phyloP scores from a whole-genome alignment of 441 rosid species.

The Aleurites moluccanus region DNA sequence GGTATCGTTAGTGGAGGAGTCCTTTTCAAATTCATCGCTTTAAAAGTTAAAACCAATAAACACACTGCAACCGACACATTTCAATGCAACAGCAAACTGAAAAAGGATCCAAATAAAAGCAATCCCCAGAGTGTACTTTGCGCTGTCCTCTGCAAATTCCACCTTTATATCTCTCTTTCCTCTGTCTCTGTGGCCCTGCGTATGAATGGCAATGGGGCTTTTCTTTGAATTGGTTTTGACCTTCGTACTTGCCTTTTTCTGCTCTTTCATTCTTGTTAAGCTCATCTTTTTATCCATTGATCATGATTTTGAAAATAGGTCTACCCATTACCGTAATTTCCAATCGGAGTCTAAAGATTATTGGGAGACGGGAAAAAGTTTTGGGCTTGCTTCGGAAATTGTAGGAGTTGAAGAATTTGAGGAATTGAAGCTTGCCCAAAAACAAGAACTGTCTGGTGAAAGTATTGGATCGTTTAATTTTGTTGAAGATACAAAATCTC shows the following conservation, averaged over 20 bases:
- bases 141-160: too few species aligned
- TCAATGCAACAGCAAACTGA: background rate
- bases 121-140: conserved; percentile 23
- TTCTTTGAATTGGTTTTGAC: conserved; percentile 24
- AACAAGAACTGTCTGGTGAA: conserved; percentile 6
- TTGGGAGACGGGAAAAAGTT: conserved; percentile 4
- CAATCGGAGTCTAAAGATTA: conserved; percentile 7
- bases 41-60: too few species aligned
- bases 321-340: background rate
- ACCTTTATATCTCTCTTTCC: background rate
- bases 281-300: conserved; percentile 9
- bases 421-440: conserved; percentile 10
- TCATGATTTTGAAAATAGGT: conserved; percentile 1
- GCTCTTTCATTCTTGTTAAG: conserved; percentile 27
- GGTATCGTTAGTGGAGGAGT: conserved; percentile 14
- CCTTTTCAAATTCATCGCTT: conserved; percentile 19
- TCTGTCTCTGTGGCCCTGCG: background rate
- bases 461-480: conserved; percentile 5
- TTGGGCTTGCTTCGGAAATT: conserved; percentile 26
- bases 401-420: conserved; percentile 14
- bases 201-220: conserved; percentile 24
- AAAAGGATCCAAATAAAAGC: too few species aligned
- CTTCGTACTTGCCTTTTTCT: conserved; percentile 20
- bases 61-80: conserved; percentile 24
- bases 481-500: background rate